Evolutionary conservation across 331 rosid species (phyloP).

Genomic region (Stylosanthes scabra): DNA sequence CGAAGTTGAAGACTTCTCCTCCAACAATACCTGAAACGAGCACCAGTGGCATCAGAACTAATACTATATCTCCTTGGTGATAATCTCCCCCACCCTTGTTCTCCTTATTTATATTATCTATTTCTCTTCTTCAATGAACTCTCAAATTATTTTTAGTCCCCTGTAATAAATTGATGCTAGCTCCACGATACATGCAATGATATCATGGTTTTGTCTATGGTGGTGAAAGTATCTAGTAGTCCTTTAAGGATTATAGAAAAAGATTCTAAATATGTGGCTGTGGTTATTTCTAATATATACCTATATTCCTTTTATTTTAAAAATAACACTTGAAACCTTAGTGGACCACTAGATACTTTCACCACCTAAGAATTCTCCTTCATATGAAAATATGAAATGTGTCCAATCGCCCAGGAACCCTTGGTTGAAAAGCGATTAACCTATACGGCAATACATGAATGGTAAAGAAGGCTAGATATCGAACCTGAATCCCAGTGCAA

Average conservation of each 20-base stretch:
- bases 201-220: too few relatives aligned
- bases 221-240: too few relatives aligned
- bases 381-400: conserved; percentile 15
- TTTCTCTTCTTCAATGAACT: conserved; percentile 4
- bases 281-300: too few relatives aligned
- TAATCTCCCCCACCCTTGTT: neutral
- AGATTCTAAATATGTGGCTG: too few relatives aligned
- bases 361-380: too few relatives aligned
- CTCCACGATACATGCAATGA: neutral
- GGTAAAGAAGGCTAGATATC: conserved; percentile 26
- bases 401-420: conserved; percentile 1
- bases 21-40: conserved; percentile 62
- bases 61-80: neutral
- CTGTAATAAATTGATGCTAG: conserved; percentile 21
- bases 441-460: neutral
- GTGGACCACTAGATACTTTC: too few relatives aligned
- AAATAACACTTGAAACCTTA: too few relatives aligned
- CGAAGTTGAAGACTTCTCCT: conserved; percentile 52
- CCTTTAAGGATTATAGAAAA: too few relatives aligned
- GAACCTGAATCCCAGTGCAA: conserved; percentile 92
- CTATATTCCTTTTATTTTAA: too few relatives aligned
- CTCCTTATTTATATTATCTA: neutral
- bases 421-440: conserved; percentile 8
- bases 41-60: conserved; percentile 14
- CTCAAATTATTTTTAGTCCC: neutral